Evolutionary conservation across 2,329 filamentous ascomycete genomes (phyloP), one percentile per base, ranked within the genome.

Genomic region (Taxawa tesnikishii): DNA sequence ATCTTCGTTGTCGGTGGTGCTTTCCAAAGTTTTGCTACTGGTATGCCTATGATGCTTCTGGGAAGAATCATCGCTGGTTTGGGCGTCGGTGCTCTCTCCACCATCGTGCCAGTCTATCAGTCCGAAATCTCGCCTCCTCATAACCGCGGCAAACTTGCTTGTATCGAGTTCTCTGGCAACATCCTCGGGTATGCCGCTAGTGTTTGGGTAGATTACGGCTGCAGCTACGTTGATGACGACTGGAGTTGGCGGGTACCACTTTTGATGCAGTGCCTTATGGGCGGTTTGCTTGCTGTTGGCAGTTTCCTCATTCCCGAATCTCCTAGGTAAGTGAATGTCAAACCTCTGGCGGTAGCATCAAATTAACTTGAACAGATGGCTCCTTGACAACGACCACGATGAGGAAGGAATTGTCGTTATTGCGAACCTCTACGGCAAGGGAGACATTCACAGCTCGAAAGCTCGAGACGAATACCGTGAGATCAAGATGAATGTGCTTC

Each of bases 321-420:
- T 15, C 90, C 90, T 27, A 79, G 85, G 84, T 90, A 62, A 49
- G 60, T 30, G 4, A 25, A 15, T 14, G 27, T 34, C 8, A n/a
- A 4, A 12, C 28, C 26, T 21, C 8, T 28, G 24, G 15, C 5
- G n/a, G 23, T 28, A 11, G 33, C 3, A 32, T 13, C 16, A 24
- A n/a, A 40, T 31, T 15, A 6, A 18, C 24, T 10, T 9, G 14
- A 30, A 6, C 43, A 90, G 88, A 63, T 98, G 90, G 90, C 74
- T 98, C 6, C 68, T 98, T 29, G 90, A 98, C 53, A 94, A 94
- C 51, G 90, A 98, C 47, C 83, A 94, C 49, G 90, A 98, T 50
- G 90, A 98, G 55, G 90, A 98, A 56, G 90, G 90, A 32, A 94
- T 98, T 59, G 79, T 94, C 16, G 90, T 98, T 29, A 96, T 98